phyloP scores from a whole-genome alignment of 768 basidiomycete genomes.

The Kwoniella europaea region DNA sequence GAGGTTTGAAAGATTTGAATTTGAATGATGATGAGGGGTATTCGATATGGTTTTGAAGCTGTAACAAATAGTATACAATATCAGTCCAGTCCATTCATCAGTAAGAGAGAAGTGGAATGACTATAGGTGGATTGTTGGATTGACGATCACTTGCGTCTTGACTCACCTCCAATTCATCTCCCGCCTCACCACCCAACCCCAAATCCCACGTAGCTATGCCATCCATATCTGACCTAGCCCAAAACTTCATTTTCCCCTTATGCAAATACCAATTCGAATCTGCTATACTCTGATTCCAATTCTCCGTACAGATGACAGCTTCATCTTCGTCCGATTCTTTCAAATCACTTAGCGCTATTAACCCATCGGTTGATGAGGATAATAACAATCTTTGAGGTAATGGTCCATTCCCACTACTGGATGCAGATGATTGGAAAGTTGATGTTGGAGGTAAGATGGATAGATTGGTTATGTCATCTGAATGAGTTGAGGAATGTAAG shows the following conservation, averaged over 20 bases:
- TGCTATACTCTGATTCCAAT: constrained; percentile 80
- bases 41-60: constrained; percentile 45
- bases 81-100: too few relatives aligned
- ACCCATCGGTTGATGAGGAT: constrained; percentile 84
- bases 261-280: constrained; percentile 70
- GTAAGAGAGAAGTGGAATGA: background rate
- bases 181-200: constrained; percentile 33
- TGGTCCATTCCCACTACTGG: constrained; percentile 39
- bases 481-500: constrained; percentile 83
- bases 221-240: constrained; percentile 95
- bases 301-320: constrained; percentile 76
- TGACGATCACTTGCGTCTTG: background rate
- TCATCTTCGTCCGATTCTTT: constrained; percentile 85
- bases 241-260: constrained; percentile 61
- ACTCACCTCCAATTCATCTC: constrained; percentile 48
- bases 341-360: constrained; percentile 64
- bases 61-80: background rate
- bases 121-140: background rate
- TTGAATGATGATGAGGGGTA: constrained; percentile 47
- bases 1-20: constrained; percentile 32
- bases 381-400: constrained; percentile 64
- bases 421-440: constrained; percentile 37
- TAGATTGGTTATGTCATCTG: constrained; percentile 85
- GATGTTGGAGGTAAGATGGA: constrained; percentile 62
- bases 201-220: constrained; percentile 81